phyloP scores from a whole-genome alignment of 495 filamentous ascomycete species.

The Xylaria cubensis region DNA sequence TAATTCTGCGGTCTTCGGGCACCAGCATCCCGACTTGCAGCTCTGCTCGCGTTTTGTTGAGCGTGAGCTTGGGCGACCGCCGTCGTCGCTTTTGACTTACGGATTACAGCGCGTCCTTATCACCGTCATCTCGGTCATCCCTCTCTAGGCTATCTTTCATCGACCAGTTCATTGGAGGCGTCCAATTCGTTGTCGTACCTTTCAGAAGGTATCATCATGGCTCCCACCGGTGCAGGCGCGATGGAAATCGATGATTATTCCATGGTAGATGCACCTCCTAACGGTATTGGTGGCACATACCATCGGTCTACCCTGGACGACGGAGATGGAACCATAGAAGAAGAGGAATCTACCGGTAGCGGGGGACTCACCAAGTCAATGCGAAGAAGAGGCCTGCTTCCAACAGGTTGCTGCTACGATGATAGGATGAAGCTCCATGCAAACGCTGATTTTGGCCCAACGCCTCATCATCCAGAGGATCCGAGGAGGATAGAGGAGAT shows the following conservation, averaged over 20 bases:
- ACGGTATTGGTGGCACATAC: constrained; percentile 43
- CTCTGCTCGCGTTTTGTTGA: constrained; percentile 10
- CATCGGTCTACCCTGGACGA: constrained; percentile 26
- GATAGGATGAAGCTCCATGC: constrained; percentile 90
- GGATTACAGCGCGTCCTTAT: neutral
- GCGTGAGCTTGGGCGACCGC: neutral
- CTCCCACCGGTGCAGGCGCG: constrained; percentile 37
- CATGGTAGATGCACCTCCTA: constrained; percentile 46
- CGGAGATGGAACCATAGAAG: constrained; percentile 39
- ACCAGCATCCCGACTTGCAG: neutral
- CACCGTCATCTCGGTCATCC: neutral
- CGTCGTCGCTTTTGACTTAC: neutral
- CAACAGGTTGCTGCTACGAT: constrained; percentile 88
- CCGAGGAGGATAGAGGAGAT: constrained; percentile 89
- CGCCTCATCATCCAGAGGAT: constrained; percentile 90
- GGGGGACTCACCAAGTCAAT: constrained; percentile 26
- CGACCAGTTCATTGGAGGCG: constrained; percentile 1
- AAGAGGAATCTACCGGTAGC: constrained; percentile 33
- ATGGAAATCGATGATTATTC: constrained; percentile 50
- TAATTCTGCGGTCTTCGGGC: constrained; percentile 23
- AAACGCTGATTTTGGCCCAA: constrained; percentile 70
- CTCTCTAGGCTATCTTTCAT: neutral
- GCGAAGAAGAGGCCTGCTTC: constrained; percentile 48
- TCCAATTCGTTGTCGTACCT: neutral
- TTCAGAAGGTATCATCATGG: constrained; percentile 37